Evolutionary conservation across 73 alveolate genomes (phyloP), one percentile per base, ranked within the genome.

Genomic region (Blepharisma japonicum): DNA sequence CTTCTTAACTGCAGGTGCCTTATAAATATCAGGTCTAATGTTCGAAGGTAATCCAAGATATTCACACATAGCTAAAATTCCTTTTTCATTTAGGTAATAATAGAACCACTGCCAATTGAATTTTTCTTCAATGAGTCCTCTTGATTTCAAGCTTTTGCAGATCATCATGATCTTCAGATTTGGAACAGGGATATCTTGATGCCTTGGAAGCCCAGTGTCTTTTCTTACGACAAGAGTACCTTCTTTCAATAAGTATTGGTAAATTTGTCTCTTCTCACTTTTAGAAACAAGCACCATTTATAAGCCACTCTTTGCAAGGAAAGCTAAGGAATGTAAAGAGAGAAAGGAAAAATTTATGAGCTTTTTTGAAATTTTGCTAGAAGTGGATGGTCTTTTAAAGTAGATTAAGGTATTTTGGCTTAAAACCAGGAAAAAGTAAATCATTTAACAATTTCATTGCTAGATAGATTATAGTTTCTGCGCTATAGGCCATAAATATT

Each of bases 41-140:
- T 84, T 89, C 25, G 87, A 72, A 32, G 98, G 97, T 81, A 93
- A 86, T 42, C 97, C 97, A 68, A 93, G 87, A 71, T 88, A 85
- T 81, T 93, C 87, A 86, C 92, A 88, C 80, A 93, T 88, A 87
- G 86, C 91, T 54, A 74, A 79, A 39, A 93, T 91, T 45, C 98
- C 98, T 81, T 83, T 83, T 83, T 86, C 81, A 67, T 88, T 93
- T 86, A 93, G 78, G 86, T 83, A 79, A 90, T 89, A 93, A 91
- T 93, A 93, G 81, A 82, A 87, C 97, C 97, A 93, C 78, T 90
- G 96, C 98, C 98, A 93, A 84, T 87, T 80, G 91, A 90, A 93
- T 71, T 83, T 87, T 70, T 86, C 96, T 14, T 83, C 81, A 27
- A 87, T 86, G 71, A 76, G 80, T 68, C 91, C 86, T 84, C 88